phyloP scores from a whole-genome alignment of 257 asterid species.

The Gentiana straminea region DNA sequence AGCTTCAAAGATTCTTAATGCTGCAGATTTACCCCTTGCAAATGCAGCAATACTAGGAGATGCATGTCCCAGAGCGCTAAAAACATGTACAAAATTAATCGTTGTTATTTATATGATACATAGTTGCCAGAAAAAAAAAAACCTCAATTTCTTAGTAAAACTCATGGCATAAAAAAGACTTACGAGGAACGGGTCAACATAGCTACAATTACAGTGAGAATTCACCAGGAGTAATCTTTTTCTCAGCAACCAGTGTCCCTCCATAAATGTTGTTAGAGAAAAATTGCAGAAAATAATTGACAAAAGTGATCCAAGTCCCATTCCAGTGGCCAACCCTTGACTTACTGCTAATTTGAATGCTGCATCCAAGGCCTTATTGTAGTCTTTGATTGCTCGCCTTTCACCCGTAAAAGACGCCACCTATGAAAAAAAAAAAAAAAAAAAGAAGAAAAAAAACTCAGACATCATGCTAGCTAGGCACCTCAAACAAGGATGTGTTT shows the following conservation, averaged over 20 bases:
- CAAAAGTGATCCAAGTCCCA: slow-evolving; percentile 42
- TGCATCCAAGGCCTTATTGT: slow-evolving; percentile 31
- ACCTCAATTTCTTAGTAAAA: no score
- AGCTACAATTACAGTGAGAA: slow-evolving; percentile 1
- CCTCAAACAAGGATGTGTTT: neutral
- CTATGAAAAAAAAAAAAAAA: slow-evolving; percentile 9
- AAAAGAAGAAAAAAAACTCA: neutral
- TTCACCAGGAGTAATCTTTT: slow-evolving; percentile 6
- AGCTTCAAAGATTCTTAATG: slow-evolving; percentile 28
- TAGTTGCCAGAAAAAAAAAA: no score
- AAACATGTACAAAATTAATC: neutral
- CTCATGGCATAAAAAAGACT: neutral
- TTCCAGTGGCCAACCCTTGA: slow-evolving; percentile 63
- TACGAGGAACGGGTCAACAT: slow-evolving; percentile 6
- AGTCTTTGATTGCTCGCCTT: slow-evolving; percentile 33
- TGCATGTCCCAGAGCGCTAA: slow-evolving; percentile 42
- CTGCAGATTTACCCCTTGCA: slow-evolving; percentile 37
- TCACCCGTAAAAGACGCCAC: slow-evolving; percentile 69
- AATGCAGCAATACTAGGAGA: slow-evolving; percentile 43
- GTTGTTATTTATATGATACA: neutral
- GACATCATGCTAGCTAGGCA: no score
- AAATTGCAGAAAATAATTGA: slow-evolving; percentile 36
- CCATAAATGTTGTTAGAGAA: slow-evolving; percentile 65
- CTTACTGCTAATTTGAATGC: slow-evolving; percentile 42
- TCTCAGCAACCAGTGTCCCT: slow-evolving; percentile 2